Evolutionary conservation across 495 filamentous ascomycete species (phyloP), one percentile per base, ranked within the genome.

Genomic region (Penicillium longicatenatum): DNA sequence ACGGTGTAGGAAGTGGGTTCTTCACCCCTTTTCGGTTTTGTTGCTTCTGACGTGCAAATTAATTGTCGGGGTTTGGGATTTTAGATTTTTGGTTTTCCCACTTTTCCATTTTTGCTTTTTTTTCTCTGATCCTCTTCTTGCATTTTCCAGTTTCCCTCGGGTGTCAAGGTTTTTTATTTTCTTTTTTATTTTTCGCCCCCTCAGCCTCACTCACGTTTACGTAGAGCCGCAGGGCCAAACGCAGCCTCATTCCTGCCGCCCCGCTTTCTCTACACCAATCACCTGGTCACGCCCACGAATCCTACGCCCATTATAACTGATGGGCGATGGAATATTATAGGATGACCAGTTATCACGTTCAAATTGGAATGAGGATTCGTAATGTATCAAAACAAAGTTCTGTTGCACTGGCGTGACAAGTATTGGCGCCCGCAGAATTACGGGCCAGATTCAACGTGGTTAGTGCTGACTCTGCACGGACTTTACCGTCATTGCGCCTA

Each of bases 161-260:
- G 26, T 26, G 4, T 26, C 26, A 26, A 26, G 26, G 26, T 26
- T 26, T 26, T 26, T 26, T 26, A 3, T 26, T 26, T 26, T 26
- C n/a, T 26, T 26, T 26, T 26, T 26, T 26, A 3, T 26, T 26
- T 26, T 26, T 26, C 26, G 26, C 26, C 26, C 26, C 26, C 26
- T 66, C 60, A 69, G 66, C 66, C 64, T 69, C 66, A 69, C 59
- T 2, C 62, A 58, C 19, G 21, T 41, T 45, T 42, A 39, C 37
- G 37, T 39, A 46, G 66, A 69, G 66, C 66, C 66, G 66, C 66
- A 67, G 61, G 54, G 58, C 59, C 41, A 50, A 50, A 52, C 46
- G 37, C 46, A 67, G 63, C 66, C 66, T 66, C 63, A 66, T 59
- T 52, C 44, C 46, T 42, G 39, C 46, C 24, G 24, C 22, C 24